Percentiles rank a stretch among this genome's conserved stretches.
Conservation (phyloP, 1,284 basidiomycete species). For the Cerrena zonata region DNA sequence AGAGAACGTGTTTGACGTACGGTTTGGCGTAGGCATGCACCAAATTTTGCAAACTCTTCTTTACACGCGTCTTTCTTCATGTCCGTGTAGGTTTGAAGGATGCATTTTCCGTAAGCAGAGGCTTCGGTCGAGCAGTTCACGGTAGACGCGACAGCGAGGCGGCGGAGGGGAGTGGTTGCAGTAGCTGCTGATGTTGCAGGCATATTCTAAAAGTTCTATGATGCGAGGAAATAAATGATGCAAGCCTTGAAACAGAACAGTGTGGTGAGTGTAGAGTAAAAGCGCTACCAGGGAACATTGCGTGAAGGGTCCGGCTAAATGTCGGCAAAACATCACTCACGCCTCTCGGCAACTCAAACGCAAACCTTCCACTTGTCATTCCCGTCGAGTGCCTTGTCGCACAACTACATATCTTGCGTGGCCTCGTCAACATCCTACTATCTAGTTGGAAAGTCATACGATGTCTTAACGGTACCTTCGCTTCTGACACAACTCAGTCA, state of each 20-base stretch:
- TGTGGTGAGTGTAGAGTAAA: too few relatives aligned
- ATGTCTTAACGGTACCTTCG: too few relatives aligned
- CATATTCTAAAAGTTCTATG: too few relatives aligned
- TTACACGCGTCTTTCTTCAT: slow-evolving; percentile 72
- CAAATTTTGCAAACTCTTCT: slow-evolving; percentile 73
- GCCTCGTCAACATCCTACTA: neutral
- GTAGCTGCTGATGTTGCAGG: neutral
- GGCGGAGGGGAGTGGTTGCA: slow-evolving; percentile 44
- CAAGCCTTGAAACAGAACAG: too few relatives aligned
- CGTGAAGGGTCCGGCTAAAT: neutral
- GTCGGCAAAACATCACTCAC: neutral
- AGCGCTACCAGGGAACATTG: too few relatives aligned
- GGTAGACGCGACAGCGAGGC: slow-evolving; percentile 63
- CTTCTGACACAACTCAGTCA: too few relatives aligned
- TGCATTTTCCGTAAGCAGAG: slow-evolving; percentile 72
- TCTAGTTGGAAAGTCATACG: too few relatives aligned
- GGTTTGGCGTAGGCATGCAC: slow-evolving; percentile 63
- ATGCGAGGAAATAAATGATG: too few relatives aligned
- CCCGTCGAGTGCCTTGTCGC: neutral
- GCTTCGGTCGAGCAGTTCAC: slow-evolving; percentile 67
- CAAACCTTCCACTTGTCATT: neutral
- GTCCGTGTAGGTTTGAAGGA: slow-evolving; percentile 70
- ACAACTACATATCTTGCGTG: neutral
- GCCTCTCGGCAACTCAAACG: too few relatives aligned
- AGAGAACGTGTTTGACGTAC: slow-evolving; percentile 44